Percentiles rank a stretch among this genome's conserved stretches.
Evolutionary conservation across 2,329 filamentous ascomycete genomes (phyloP).

Genomic region (Claviceps maximensis): DNA sequence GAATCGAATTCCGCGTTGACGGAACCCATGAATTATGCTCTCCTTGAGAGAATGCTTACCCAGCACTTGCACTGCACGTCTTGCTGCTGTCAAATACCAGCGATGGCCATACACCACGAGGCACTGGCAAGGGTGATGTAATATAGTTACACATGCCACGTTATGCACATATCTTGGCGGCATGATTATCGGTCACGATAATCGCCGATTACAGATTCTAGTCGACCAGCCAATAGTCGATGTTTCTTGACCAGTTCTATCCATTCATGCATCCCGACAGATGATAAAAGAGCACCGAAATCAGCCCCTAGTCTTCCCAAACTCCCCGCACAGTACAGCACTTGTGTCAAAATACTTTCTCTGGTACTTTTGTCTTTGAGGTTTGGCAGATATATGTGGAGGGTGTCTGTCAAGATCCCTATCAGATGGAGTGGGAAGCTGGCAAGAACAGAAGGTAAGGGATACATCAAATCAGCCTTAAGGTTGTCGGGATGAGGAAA

Average conservation of each 20-base stretch:
- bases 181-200: constrained; percentile 21
- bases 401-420: constrained; percentile 63
- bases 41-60: too few species aligned
- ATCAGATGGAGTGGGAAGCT: constrained; percentile 79
- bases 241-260: constrained; percentile 82
- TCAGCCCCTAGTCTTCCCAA: constrained; percentile 82
- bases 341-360: constrained; percentile 83
- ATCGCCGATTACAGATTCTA: constrained; percentile 54
- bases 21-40: too few species aligned
- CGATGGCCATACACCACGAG: too few species aligned
- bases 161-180: too few species aligned
- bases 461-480: constrained; percentile 29
- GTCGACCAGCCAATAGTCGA: constrained; percentile 64
- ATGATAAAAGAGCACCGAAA: constrained; percentile 76
- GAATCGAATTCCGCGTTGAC: too few species aligned
- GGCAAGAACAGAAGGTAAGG: constrained; percentile 61
- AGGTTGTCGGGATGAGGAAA: constrained; percentile 11
- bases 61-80: too few species aligned
- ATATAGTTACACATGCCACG: too few species aligned
- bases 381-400: constrained; percentile 65
- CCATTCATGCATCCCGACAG: constrained; percentile 54
- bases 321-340: constrained; percentile 85
- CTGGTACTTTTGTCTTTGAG: constrained; percentile 66
- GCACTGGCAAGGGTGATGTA: too few species aligned
- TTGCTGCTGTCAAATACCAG: too few species aligned